Percentiles rank a stretch among this genome's conserved stretches.
Conservation (phyloP, 1,284 basidiomycete genomes). For the Irpex lacteus region DNA sequence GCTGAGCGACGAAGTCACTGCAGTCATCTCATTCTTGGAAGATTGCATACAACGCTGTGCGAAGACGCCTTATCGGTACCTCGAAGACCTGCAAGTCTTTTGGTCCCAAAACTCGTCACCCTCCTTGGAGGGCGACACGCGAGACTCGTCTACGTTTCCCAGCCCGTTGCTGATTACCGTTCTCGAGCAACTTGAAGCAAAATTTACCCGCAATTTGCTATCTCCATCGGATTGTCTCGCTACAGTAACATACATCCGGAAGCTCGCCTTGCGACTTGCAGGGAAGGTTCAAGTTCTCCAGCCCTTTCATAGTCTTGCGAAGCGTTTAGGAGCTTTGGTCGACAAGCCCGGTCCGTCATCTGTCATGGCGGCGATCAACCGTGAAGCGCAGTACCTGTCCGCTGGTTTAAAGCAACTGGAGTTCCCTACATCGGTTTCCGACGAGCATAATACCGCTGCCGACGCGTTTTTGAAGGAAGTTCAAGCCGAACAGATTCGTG, state of each 20-base stretch:
- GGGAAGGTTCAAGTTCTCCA: conserved; percentile 47
- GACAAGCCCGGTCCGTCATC: conserved; percentile 22
- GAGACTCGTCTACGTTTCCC: conserved; percentile 29
- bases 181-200: conserved; percentile 72
- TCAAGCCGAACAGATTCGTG: conserved; percentile 40
- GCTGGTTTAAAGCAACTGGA: conserved; percentile 30
- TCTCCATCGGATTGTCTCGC: conserved; percentile 60
- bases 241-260: conserved; percentile 59
- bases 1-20: conserved; percentile 56
- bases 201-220: conserved; percentile 51
- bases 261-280: conserved; percentile 55
- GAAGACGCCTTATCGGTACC: conserved; percentile 85
- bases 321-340: conserved; percentile 37
- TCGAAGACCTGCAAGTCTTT: conserved; percentile 62
- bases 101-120: conserved; percentile 6
- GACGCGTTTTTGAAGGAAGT: conserved; percentile 40
- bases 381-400: conserved; percentile 41
- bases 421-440: conserved; percentile 10
- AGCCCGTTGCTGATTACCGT: conserved; percentile 79
- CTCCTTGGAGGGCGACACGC: conserved; percentile 12
- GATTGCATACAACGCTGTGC: conserved; percentile 83
- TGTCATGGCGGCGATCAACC: conserved; percentile 38
- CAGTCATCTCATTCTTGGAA: conserved; percentile 77
- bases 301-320: conserved; percentile 34
- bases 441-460: conserved; percentile 21